phyloP scores from a whole-genome alignment of 139 green algal species.

The Volvox reticuliferus region DNA sequence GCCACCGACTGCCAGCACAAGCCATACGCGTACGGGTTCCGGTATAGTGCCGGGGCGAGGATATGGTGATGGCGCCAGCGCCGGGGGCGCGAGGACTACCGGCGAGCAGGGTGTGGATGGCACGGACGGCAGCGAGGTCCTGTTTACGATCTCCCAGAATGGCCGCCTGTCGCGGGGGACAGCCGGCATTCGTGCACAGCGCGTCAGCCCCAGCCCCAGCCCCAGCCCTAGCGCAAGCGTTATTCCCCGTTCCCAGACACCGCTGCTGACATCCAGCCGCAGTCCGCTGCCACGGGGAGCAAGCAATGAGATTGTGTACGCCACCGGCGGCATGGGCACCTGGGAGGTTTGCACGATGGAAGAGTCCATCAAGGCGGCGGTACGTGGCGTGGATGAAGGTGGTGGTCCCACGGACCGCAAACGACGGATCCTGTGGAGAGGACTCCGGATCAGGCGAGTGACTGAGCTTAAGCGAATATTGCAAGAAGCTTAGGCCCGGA shows the following conservation, averaged over 20 bases:
- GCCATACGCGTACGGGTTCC: background rate
- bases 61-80: background rate
- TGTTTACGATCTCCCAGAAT: background rate
- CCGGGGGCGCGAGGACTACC: too few species aligned
- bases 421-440: background rate
- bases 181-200: background rate
- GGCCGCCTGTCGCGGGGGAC: background rate
- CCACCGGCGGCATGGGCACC: background rate
- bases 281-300: background rate
- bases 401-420: background rate
- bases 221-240: background rate
- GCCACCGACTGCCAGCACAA: background rate
- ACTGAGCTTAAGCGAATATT: too few species aligned
- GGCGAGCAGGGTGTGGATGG: background rate
- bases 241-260: too few species aligned
- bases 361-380: background rate
- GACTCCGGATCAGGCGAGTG: constrained; percentile 20
- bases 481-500: too few species aligned
- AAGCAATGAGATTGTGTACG: background rate
- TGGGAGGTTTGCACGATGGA: constrained; percentile 36
- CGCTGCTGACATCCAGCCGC: background rate
- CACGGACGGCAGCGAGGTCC: background rate
- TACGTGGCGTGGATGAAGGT: background rate
- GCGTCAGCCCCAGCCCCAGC: background rate
- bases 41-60: background rate